Base-by-base conservation (phyloP, 78 protist genomes). In the Planoprotostelium fungivorum region DNA sequence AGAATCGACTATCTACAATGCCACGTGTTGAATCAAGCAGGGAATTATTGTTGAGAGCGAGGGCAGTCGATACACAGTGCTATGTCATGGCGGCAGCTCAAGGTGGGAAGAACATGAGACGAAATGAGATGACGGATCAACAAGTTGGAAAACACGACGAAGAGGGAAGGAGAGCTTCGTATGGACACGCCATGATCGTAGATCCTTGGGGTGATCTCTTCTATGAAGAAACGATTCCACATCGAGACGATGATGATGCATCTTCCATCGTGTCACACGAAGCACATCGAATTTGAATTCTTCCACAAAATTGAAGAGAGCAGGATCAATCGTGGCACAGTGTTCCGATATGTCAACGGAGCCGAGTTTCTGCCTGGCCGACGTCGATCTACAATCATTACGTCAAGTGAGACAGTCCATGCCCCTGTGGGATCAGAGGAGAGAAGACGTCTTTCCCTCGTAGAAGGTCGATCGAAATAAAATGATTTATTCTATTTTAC, bases 21-120 rank as follows among this genome's bases (percentile, higher is more conserved):
- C n/a, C n/a, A 10, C 94, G 95, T 0, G 97, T 95, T 23, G 84
- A 34, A 36, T 95, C 91, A 0, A 95, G 94, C 36, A 94, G 97
- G 96, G 92, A 94, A 28, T 90, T 89, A 1, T 31, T 93, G 10
- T 34, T 93, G 23, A 38, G 36, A 38, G 90, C 93, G 0, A 34
- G 95, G 29, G 95, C 95, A 0, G 89, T 93, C 34, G 95, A 93
- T 36, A 93, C 84, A 51, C 95, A 93, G 88, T 89, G 93, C 34
- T 93, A 88, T 90, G 95, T 93, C 0, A 29, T 93, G 0, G 95
- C 95, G 16, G 93, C 95, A 37, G 95, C 95, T n/a, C 95, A 93
- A 93, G 86, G 90, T 38, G 95, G 92, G 31, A n/a, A 89, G 29
- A 90, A 93, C 85, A 51, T 5, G 16, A 51, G 73, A 25, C 16